Evolutionary conservation across 352 stramenopile genomes (phyloP).

Genomic region (Phytophthora podocarpi): DNA sequence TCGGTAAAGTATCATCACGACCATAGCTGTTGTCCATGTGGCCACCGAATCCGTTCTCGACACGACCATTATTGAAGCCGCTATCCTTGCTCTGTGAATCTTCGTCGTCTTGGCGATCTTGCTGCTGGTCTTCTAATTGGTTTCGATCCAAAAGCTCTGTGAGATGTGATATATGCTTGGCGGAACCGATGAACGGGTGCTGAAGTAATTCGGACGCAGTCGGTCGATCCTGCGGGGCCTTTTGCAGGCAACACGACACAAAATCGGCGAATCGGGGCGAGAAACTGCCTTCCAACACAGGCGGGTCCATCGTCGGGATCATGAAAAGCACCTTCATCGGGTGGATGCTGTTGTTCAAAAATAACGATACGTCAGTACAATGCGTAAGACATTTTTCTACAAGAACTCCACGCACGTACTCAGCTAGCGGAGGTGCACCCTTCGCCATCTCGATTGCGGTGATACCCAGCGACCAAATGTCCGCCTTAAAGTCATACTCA

Average conservation of each 20-base stretch:
- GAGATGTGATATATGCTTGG: constrained; percentile 75
- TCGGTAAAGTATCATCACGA: constrained; percentile 30
- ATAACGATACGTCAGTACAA: constrained; percentile 1
- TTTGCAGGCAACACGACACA: constrained; percentile 88
- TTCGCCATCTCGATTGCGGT: constrained; percentile 99
- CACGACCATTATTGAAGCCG: constrained; percentile 15
- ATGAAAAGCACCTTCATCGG: constrained; percentile 99
- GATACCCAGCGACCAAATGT: constrained; percentile 99
- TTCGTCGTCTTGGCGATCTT: constrained; percentile 14
- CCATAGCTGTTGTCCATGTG: constrained; percentile 20
- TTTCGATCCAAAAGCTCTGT: constrained; percentile 67
- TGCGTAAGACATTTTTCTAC: background rate
- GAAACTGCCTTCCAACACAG: constrained; percentile 80
- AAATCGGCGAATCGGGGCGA: constrained; percentile 90
- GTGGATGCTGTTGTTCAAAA: constrained; percentile 87
- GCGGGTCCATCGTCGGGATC: constrained; percentile 95
- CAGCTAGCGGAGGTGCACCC: constrained; percentile 93
- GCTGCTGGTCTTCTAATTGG: constrained; percentile 36
- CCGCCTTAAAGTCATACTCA: constrained; percentile 96
- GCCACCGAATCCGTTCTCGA: constrained; percentile 20
- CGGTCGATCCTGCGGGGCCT: constrained; percentile 83
- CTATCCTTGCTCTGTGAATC: constrained; percentile 9
- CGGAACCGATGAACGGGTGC: constrained; percentile 83
- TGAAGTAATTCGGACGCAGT: constrained; percentile 83
- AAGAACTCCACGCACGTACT: constrained; percentile 50